Evolutionary conservation across 176 grass and related monocot genomes (phyloP), one percentile per base, ranked within the genome.

Genomic region (Triticum urartu): DNA sequence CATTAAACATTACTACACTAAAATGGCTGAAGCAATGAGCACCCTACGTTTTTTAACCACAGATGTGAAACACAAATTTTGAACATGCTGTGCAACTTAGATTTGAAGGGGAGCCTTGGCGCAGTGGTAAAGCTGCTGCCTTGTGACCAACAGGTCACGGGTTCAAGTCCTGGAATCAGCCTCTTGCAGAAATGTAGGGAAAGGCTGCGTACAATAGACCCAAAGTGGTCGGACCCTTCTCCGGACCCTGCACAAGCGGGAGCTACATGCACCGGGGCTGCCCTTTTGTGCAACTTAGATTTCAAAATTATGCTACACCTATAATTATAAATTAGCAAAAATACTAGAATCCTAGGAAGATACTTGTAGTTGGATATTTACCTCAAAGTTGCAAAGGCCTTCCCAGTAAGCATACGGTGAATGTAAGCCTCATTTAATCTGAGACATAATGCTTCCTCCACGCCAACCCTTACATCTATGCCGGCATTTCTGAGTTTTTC

Each of bases 351-450:
- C 42, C 3, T 54, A 35, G 14, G 11, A 81, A 87, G 65, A 72
- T 72, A 36, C 6, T 45, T 39, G 64, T 9, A 35, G 26, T 64
- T 13, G 24, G 61, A 63, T 17, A 63, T 79, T 78, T 91, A 99
- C 97, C 94, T 99, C 47, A 99, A 38, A 45, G 97, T 94, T 25
- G 79, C 90, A 92, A 98, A 99, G 77, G 97, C 85, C 73, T 72
- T 96, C 35, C 94, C 92, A 0, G 90, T 94, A 79, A 90, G 80
- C 92, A 99, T 96, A 11, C 87, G 88, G 87, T 99, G 90, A 58
- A 94, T 90, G 78, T 91, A 97, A 80, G 91, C 89, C 73, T 96
- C 97, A 42, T 94, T 99, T 59, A 98, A 86, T 47, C 81, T 86
- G 20, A 67, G 82, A 22, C 96, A 98, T 60, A 95, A 77, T 7